Conservation (phyloP, 1,139 yeast species). For the Kurtzmaniella quercitrusa region DNA sequence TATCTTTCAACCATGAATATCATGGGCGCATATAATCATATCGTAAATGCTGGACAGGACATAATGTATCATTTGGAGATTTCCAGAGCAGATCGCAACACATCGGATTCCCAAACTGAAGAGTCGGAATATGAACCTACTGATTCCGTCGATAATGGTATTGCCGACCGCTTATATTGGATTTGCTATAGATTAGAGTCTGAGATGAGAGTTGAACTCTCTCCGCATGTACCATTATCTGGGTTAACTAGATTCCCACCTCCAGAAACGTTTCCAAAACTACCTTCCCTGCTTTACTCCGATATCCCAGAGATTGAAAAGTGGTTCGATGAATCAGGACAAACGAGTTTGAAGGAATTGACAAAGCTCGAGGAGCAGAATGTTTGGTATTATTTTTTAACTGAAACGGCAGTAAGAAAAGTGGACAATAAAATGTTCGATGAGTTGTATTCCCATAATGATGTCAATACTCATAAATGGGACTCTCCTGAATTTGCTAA, state of each 20-base stretch:
- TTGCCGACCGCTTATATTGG: constrained; percentile 42
- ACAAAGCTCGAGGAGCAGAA: constrained; percentile 32
- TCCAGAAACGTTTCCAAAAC: constrained; percentile 39
- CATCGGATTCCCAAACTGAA: constrained; percentile 5
- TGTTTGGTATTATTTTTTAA: constrained; percentile 45
- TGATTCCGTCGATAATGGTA: constrained; percentile 7
- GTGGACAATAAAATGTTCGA: constrained; percentile 42
- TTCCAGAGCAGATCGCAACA: not conserved
- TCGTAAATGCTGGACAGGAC: constrained; percentile 29
- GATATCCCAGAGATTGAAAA: constrained; percentile 17
- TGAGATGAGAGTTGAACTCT: constrained; percentile 40
- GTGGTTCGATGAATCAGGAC: not conserved
- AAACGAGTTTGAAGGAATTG: constrained; percentile 8
- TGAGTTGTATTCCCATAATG: constrained; percentile 27
- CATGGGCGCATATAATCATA: constrained; percentile 30
- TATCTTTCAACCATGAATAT: constrained; percentile 36
- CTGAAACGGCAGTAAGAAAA: constrained; percentile 47
- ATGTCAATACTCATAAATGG: constrained; percentile 18
- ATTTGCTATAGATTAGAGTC: constrained; percentile 43
- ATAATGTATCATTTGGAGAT: constrained; percentile 28
- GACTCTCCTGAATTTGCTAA: constrained; percentile 22
- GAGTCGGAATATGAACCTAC: not conserved
- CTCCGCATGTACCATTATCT: constrained; percentile 39
- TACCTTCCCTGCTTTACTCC: constrained; percentile 17
- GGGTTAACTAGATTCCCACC: constrained; percentile 40